A percentile compares a stretch with the other conserved stretches of the same genome.
These are phyloP conservation scores for Sporothrix luriei DNA, from an alignment of 2,329 filamentous ascomycete species.

Conservation along the genomic window DNA sequence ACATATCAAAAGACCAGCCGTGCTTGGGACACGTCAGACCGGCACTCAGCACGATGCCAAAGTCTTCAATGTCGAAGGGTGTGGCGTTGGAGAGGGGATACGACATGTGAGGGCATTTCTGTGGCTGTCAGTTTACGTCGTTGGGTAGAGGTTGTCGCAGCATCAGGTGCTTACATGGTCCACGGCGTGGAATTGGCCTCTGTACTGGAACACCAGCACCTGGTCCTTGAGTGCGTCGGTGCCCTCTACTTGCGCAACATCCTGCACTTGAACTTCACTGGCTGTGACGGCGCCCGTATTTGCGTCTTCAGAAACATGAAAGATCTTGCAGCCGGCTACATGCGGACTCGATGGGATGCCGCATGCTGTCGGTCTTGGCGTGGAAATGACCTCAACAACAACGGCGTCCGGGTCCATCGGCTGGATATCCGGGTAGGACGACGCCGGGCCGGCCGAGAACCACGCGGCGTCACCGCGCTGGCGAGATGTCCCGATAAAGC, in stretches of 20 bases:
- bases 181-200: slow-evolving; percentile 65
- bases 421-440: slow-evolving; percentile 58
- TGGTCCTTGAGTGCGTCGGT: slow-evolving; percentile 56
- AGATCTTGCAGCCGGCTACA: slow-evolving; percentile 62
- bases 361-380: slow-evolving; percentile 44
- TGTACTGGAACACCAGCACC: slow-evolving; percentile 66
- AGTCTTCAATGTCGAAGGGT: slow-evolving; percentile 73
- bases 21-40: slow-evolving; percentile 70
- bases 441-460: slow-evolving; percentile 58
- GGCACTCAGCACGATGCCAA: slow-evolving; percentile 59
- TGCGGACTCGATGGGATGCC: slow-evolving; percentile 38
- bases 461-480: slow-evolving; percentile 38
- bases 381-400: slow-evolving; percentile 39
- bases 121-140: background rate
- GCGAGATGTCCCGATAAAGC: slow-evolving; percentile 19
- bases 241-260: slow-evolving; percentile 39
- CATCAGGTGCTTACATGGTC: slow-evolving; percentile 60
- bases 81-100: slow-evolving; percentile 65
- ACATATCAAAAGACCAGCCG: slow-evolving; percentile 70
- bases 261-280: slow-evolving; percentile 45
- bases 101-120: slow-evolving; percentile 69
- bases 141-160: background rate
- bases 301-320: slow-evolving; percentile 51
- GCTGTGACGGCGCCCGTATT: slow-evolving; percentile 41
- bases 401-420: slow-evolving; percentile 37